Evolutionary conservation across 1,139 yeast genomes (phyloP).

Genomic region (Wickerhamomyces sp.): DNA sequence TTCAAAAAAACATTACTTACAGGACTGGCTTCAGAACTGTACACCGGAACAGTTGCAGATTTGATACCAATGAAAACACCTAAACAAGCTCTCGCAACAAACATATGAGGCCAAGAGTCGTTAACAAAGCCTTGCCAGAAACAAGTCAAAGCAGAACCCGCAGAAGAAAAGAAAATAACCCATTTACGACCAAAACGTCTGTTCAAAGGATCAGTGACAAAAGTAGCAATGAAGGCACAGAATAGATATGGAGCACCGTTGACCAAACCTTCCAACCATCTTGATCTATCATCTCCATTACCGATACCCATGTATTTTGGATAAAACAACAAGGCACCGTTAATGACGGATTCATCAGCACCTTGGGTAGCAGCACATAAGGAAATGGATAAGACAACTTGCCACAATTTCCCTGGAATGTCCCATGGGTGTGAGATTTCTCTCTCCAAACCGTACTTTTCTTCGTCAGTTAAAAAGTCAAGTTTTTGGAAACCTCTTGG

Average conservation of each 20-base stretch:
- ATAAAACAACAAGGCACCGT: slow-evolving; percentile 76
- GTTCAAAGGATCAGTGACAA: slow-evolving; percentile 69
- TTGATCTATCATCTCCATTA: slow-evolving; percentile 42
- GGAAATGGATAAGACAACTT: slow-evolving; percentile 68
- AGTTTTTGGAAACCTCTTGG: slow-evolving; percentile 58
- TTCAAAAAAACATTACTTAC: neutral
- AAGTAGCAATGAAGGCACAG: slow-evolving; percentile 65
- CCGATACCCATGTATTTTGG: slow-evolving; percentile 53
- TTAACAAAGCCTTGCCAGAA: slow-evolving; percentile 75
- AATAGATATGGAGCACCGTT: slow-evolving; percentile 81
- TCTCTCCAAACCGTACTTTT: slow-evolving; percentile 45
- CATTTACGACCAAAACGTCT: slow-evolving; percentile 64
- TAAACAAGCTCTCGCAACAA: slow-evolving; percentile 64
- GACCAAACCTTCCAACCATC: slow-evolving; percentile 69
- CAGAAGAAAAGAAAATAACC: slow-evolving; percentile 62
- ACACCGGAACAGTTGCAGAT: slow-evolving; percentile 77
- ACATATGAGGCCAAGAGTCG: slow-evolving; percentile 63
- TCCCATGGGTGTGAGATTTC: slow-evolving; percentile 52
- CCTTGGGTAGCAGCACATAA: slow-evolving; percentile 93
- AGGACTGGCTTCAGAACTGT: slow-evolving; percentile 78
- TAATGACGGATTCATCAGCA: slow-evolving; percentile 84
- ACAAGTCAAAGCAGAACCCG: slow-evolving; percentile 61
- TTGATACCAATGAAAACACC: slow-evolving; percentile 72
- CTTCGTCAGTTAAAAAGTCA: slow-evolving; percentile 53
- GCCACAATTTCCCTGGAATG: slow-evolving; percentile 51